Conservation (phyloP, 768 basidiomycete species). For the Panaeolus cyanescens region DNA sequence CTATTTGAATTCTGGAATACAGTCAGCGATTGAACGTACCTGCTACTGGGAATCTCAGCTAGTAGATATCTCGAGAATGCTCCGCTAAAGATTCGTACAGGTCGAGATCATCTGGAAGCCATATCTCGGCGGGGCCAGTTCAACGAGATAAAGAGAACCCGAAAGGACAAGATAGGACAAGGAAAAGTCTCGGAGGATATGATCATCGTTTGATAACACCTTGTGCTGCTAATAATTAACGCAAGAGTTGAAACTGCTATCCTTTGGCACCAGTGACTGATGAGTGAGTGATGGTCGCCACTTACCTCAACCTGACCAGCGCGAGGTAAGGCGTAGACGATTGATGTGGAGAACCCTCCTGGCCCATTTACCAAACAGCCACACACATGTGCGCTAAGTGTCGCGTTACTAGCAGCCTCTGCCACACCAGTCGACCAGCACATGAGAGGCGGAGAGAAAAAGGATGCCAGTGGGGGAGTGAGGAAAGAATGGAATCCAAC, state of each 20-base stretch:
- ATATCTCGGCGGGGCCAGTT: not conserved
- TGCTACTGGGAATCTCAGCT: too few relatives aligned
- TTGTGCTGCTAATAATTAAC: not conserved
- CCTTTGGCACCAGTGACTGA: not conserved
- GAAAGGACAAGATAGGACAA: not conserved
- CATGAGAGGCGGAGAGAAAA: not conserved
- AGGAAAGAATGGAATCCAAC: not conserved
- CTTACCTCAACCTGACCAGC: not conserved
- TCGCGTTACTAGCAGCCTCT: too few relatives aligned
- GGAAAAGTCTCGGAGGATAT: not conserved
- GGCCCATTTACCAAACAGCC: too few relatives aligned
- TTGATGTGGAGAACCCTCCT: too few relatives aligned
- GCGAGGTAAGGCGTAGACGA: not conserved
- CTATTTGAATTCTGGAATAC: too few relatives aligned
- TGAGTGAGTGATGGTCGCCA: not conserved
- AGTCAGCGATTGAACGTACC: too few relatives aligned
- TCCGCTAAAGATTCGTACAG: too few relatives aligned
- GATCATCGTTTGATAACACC: not conserved
- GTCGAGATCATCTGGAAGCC: too few relatives aligned
- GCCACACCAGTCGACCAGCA: too few relatives aligned
- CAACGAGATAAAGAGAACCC: not conserved
- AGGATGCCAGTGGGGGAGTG: slow-evolving; percentile 1
- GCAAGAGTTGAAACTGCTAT: not conserved
- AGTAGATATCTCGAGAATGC: too few relatives aligned
- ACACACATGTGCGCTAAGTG: too few relatives aligned